These are phyloP conservation scores for Fusarium guadeloupense DNA, from an alignment of 2,329 filamentous ascomycete genomes.

Conservation along the genomic window DNA sequence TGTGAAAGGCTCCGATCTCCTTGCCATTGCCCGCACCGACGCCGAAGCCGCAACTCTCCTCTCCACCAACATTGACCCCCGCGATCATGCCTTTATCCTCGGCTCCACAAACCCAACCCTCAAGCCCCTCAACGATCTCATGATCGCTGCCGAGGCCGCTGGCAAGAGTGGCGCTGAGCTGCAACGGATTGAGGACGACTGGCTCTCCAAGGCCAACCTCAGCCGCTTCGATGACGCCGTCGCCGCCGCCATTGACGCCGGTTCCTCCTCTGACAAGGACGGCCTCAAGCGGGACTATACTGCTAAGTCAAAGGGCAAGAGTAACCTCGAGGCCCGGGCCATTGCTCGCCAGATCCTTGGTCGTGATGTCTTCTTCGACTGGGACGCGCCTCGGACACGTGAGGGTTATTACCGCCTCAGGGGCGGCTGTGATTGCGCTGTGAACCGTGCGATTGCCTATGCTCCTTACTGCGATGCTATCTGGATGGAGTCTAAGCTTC, in stretches of 20 bases:
- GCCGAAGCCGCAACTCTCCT: constrained; percentile 98
- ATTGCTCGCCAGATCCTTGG: constrained; percentile 82
- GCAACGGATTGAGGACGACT: constrained; percentile 91
- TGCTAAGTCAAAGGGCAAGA: constrained; percentile 78
- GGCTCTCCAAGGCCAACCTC: constrained; percentile 80
- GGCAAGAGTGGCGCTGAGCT: constrained; percentile 84
- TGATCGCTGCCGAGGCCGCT: constrained; percentile 82
- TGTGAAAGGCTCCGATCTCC: constrained; percentile 75
- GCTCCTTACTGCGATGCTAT: constrained; percentile 95
- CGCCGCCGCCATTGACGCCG: constrained; percentile 78
- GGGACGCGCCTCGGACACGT: constrained; percentile 90
- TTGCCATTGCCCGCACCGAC: constrained; percentile 93
- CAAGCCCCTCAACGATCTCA: constrained; percentile 87
- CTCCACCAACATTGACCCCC: constrained; percentile 93
- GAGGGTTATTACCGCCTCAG: constrained; percentile 95
- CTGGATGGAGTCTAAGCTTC: constrained; percentile 99
- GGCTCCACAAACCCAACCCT: constrained; percentile 87
- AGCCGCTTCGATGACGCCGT: constrained; percentile 94
- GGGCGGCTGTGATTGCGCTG: constrained; percentile 88
- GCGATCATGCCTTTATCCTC: constrained; percentile 93
- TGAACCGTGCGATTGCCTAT: constrained; percentile 91
- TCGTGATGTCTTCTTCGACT: constrained; percentile 88
- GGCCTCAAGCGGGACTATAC: constrained; percentile 73
- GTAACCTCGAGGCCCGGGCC: constrained; percentile 81
- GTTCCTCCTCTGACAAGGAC: constrained; percentile 74